Conservation (phyloP, 139 green algal genomes). For the Micractinium conductrix region DNA sequence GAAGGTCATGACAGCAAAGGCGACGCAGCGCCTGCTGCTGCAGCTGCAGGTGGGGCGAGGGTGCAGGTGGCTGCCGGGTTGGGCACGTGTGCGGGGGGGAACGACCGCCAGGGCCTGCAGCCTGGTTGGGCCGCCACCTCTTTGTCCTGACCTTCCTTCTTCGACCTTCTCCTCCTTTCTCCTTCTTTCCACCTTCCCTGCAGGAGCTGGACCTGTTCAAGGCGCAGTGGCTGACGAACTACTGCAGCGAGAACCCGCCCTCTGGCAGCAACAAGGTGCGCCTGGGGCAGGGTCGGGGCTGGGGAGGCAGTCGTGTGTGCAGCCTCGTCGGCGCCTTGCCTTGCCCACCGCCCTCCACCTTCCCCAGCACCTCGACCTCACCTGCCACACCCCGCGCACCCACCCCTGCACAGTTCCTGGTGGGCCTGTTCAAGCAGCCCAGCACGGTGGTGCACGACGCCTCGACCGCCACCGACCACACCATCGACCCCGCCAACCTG, state of each 20-base stretch:
- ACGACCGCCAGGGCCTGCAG: too few relatives aligned
- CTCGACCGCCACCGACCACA: conserved; percentile 22
- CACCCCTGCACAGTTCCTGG: conserved; percentile 3
- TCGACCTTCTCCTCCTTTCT: neutral
- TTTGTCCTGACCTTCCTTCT: too few relatives aligned
- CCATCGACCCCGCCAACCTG: conserved; percentile 47
- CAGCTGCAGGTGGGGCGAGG: conserved; percentile 26
- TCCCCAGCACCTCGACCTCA: neutral
- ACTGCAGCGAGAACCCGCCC: conserved; percentile 37
- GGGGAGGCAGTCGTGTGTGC: neutral
- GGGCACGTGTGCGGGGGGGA: neutral
- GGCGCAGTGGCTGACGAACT: conserved; percentile 51
- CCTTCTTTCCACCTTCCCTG: neutral
- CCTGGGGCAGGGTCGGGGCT: neutral
- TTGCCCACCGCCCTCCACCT: neutral
- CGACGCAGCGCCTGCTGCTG: conserved; percentile 21
- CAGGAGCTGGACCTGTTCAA: conserved; percentile 45
- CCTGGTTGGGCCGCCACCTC: too few relatives aligned
- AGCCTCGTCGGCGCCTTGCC: neutral
- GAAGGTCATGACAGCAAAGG: conserved; percentile 41
- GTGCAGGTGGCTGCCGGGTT: neutral
- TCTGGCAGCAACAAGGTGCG: conserved; percentile 44
- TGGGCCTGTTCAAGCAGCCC: neutral
- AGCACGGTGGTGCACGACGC: conserved; percentile 18
- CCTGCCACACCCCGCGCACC: neutral